Base-by-base conservation (phyloP, 1,139 yeast genomes). In the Ogataea hybrid region DNA sequence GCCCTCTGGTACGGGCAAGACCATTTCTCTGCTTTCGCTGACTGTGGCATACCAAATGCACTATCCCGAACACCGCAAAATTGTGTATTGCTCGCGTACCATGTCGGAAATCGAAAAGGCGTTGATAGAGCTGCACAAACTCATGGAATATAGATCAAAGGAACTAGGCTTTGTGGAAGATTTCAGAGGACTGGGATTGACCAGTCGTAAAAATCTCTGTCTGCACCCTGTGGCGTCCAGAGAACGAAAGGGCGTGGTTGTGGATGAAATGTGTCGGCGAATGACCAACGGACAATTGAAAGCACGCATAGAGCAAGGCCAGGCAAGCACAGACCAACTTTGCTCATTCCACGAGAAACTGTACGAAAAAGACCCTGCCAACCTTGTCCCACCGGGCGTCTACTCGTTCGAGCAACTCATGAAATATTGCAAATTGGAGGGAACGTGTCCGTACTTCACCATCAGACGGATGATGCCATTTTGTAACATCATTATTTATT, bases 1-100 rank as follows among this genome's bases (percentile, higher is more conserved):
- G 99, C 99, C 99, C 56, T 92, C 99, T n/a, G 99, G 99, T 2
- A 92, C 99, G 4, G 99, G 99, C 32, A 92, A 92, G 62, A 92
- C 99, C 30, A 86, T 92, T 4, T 89, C 97, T 1, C 72, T 92
- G 59, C 71, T 92, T 32, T 88, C 97, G 0, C 67, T 92, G 32
- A 88, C 97, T 0, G 88, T 92, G 38, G 96, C 98, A 8, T 94
- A 92, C 63, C 99, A 92, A 61, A 81, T 87, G 86, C 86, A 80
- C 64, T 89, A 89, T 62, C 96, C 97, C 6, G 97, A 92, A 58
- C 96, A 88, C 56, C 70, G 98, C 33, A 92, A 92, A 69, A 81
- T 92, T 53, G 87, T 92, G 6, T 92, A 92, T 65, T 92, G 99
- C 65, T 92, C 98, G 5, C 97, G 99, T 75, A 92, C 99, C 28